Percentiles rank a stretch among this genome's conserved stretches.
These are phyloP conservation scores for Venturiaceae sp. DNA, from an alignment of 2,329 filamentous ascomycete species.

Conservation along the genomic window DNA sequence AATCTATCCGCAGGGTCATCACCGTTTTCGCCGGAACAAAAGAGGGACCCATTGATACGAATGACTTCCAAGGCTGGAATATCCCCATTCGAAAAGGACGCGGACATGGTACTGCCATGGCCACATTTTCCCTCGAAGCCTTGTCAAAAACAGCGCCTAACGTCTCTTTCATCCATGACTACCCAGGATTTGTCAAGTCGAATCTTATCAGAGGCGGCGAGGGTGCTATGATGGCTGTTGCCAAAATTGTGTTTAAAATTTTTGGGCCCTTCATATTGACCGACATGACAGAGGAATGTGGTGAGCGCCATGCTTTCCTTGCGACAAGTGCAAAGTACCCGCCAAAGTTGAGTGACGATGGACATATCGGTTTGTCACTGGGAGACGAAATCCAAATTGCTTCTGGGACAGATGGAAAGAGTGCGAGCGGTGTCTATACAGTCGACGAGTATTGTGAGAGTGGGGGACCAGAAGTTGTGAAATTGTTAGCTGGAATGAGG, in stretches of 20 bases:
- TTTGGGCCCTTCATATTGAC: background rate
- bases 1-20: background rate
- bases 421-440: background rate
- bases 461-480: too few species aligned
- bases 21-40: background rate
- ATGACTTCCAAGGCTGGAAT: background rate
- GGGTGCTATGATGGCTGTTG: background rate
- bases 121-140: background rate
- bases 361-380: background rate
- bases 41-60: background rate
- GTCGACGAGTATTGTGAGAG: background rate
- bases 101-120: background rate
- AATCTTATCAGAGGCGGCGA: background rate
- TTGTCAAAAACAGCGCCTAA: background rate
- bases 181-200: background rate
- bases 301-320: background rate
- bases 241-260: background rate
- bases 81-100: background rate
- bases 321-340: background rate
- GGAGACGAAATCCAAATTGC: background rate
- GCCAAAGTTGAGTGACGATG: background rate
- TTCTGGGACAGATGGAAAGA: background rate
- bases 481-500: too few species aligned
- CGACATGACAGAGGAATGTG: background rate
- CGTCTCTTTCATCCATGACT: background rate